Conservation (phyloP, 2,329 filamentous ascomycete species). For the Neurospora sp. region DNA sequence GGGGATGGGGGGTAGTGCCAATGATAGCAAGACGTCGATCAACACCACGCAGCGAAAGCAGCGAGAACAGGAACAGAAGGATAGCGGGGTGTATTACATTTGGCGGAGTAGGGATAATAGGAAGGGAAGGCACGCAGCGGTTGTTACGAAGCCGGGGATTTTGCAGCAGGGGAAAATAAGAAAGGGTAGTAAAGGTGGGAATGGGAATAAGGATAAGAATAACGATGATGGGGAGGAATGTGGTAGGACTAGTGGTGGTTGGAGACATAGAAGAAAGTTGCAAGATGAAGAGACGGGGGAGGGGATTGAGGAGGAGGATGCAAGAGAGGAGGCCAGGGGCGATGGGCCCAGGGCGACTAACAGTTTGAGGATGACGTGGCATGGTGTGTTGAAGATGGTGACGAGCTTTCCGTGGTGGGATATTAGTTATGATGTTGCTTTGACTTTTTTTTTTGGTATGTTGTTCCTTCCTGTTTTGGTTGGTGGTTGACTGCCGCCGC, state of each 20-base stretch:
- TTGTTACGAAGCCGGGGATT: conserved; percentile 10
- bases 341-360: conserved; percentile 14
- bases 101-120: conserved; percentile 35
- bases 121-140: conserved; percentile 30
- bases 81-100: conserved; percentile 21
- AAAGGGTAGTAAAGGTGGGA: neutral
- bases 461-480: neutral
- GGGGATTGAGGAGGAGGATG: neutral
- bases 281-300: neutral
- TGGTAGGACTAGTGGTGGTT: neutral
- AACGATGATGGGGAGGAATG: neutral
- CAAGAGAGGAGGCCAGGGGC: neutral
- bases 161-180: neutral
- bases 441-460: conserved; percentile 29
- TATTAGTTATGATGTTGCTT: conserved; percentile 31
- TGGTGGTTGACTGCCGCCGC: neutral
- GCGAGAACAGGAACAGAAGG: neutral
- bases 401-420: conserved; percentile 31
- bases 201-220: neutral
- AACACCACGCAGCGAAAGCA: neutral
- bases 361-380: conserved; percentile 16
- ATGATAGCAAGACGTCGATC: neutral
- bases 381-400: conserved; percentile 27
- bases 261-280: neutral
- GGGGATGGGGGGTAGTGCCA: neutral